Conservation (phyloP, 257 asterid species). For the Fraxinus excelsior region DNA sequence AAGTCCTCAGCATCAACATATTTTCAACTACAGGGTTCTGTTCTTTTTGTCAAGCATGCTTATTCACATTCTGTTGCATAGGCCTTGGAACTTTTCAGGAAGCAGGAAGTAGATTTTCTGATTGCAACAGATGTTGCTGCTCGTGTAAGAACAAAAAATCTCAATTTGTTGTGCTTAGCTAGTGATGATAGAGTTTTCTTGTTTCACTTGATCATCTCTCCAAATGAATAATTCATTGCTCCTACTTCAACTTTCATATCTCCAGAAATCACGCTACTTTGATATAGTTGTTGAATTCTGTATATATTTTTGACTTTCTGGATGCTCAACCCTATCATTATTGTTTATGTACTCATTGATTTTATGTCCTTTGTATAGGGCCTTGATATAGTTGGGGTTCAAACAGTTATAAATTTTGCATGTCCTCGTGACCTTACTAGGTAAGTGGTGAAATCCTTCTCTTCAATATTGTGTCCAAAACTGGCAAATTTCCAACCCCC, state of each 20-base stretch:
- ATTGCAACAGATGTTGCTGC: slow-evolving; percentile 95
- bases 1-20: slow-evolving; percentile 21
- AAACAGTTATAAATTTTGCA: slow-evolving; percentile 86
- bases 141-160: slow-evolving; percentile 62
- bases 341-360: slow-evolving; percentile 17
- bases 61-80: slow-evolving; percentile 33
- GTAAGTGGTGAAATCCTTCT: slow-evolving; percentile 35
- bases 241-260: neutral
- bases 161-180: neutral
- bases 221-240: neutral
- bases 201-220: neutral
- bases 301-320: neutral
- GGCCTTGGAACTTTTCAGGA: slow-evolving; percentile 90
- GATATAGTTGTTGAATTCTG: neutral
- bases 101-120: slow-evolving; percentile 85
- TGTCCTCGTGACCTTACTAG: slow-evolving; percentile 92
- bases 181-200: neutral
- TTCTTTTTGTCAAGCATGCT: slow-evolving; percentile 2
- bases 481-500: neutral
- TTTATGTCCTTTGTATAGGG: slow-evolving; percentile 51
- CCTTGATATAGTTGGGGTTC: slow-evolving; percentile 90
- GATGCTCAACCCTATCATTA: neutral
- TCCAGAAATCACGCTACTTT: neutral
- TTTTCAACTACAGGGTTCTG: neutral
- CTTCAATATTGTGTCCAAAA: neutral